phyloP scores from a whole-genome alignment of 371 early-diverging fungal species.

The Actinomucor elegans region DNA sequence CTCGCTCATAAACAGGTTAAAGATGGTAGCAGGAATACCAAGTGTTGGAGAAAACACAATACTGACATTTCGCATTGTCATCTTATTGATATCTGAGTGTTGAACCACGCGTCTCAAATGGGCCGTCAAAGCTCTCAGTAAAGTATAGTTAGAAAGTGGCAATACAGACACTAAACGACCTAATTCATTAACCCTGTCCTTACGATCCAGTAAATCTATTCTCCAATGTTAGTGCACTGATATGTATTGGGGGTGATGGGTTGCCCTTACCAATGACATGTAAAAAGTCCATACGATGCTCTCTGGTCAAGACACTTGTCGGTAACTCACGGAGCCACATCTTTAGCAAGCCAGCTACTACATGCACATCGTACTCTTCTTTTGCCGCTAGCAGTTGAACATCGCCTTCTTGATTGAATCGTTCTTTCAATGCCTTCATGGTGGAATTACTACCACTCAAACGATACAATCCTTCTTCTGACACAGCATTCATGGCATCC shows the following conservation, averaged over 20 bases:
- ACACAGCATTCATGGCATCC: conserved; percentile 66
- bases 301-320: conserved; percentile 72
- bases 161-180: conserved; percentile 55
- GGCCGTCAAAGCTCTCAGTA: conserved; percentile 60
- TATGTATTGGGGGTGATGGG: no score
- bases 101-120: conserved; percentile 69
- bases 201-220: conserved; percentile 59
- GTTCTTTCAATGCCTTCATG: conserved; percentile 59
- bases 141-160: conserved; percentile 62
- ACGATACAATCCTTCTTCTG: conserved; percentile 84
- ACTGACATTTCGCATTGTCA: conserved; percentile 74
- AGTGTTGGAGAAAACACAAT: conserved; percentile 77
- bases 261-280: conserved; percentile 57
- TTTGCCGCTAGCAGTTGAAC: conserved; percentile 56
- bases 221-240: no score
- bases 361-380: conserved; percentile 74
- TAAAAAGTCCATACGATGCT: conserved; percentile 67
- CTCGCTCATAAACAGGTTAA: conserved; percentile 70
- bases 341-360: conserved; percentile 82
- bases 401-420: conserved; percentile 72
- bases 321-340: conserved; percentile 81
- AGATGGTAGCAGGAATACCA: conserved; percentile 69
- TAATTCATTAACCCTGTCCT: conserved; percentile 61
- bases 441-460: conserved; percentile 64
- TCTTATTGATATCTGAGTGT: conserved; percentile 64